These are phyloP conservation scores for Spathaspora passalidarum DNA, from an alignment of 805 yeast species.

Conservation along the genomic window DNA sequence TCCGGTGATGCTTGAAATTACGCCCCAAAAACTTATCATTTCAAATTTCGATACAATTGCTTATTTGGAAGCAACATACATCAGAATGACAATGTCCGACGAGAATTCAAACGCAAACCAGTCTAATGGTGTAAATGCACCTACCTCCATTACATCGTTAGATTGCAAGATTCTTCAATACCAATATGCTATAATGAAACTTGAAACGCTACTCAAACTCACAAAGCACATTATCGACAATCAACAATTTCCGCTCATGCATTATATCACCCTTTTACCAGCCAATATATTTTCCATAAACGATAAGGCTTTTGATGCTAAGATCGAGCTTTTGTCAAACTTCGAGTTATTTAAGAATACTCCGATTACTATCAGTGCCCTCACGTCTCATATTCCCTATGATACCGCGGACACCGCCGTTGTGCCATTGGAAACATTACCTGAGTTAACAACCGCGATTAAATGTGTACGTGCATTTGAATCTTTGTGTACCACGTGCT, in stretches of 20 bases:
- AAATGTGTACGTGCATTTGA: slow-evolving; percentile 29
- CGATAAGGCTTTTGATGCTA: slow-evolving; percentile 27
- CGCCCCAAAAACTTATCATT: not conserved
- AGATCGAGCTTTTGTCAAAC: slow-evolving; percentile 25
- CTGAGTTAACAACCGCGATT: slow-evolving; percentile 19
- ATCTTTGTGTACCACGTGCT: slow-evolving; percentile 22
- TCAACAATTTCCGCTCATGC: slow-evolving; percentile 25
- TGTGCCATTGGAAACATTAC: slow-evolving; percentile 28
- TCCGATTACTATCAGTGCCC: slow-evolving; percentile 23
- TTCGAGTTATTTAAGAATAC: slow-evolving; percentile 24
- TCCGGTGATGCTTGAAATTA: not conserved
- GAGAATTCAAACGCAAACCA: not conserved
- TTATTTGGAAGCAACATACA: not conserved
- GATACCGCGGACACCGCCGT: slow-evolving; percentile 33
- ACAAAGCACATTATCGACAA: slow-evolving; percentile 15
- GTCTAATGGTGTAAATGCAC: not conserved
- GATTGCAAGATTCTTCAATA: slow-evolving; percentile 50
- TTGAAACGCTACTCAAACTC: slow-evolving; percentile 34
- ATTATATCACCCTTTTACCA: slow-evolving; percentile 30
- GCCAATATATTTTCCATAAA: slow-evolving; percentile 36
- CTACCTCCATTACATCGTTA: slow-evolving; percentile 6
- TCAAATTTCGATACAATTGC: not conserved
- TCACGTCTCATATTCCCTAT: slow-evolving; percentile 41
- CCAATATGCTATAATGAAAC: slow-evolving; percentile 49
- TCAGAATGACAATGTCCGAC: not conserved